Percentiles rank a stretch among this genome's conserved stretches.
These are phyloP conservation scores for Chlorella variabilis DNA, from an alignment of 163 green algal species.

Conservation along the genomic window DNA sequence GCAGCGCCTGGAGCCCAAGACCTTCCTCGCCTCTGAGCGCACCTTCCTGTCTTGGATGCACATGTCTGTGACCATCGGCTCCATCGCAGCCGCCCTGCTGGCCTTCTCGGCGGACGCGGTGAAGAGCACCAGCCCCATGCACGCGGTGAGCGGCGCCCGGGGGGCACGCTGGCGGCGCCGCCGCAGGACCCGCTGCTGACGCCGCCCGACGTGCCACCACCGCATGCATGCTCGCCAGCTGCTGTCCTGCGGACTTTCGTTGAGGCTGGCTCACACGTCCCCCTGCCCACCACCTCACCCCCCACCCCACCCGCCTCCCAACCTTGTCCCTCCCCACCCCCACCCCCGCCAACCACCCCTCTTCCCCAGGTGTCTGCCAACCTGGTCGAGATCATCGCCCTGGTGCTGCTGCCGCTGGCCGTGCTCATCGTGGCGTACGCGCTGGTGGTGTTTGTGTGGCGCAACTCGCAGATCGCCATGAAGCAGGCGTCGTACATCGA, in stretches of 20 bases:
- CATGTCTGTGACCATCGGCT: slow-evolving; percentile 67
- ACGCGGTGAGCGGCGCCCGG: neutral
- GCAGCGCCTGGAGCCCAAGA: slow-evolving; percentile 57
- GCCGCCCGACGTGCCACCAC: too few species aligned
- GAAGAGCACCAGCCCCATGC: slow-evolving; percentile 35
- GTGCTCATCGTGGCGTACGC: slow-evolving; percentile 80
- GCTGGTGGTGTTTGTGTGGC: slow-evolving; percentile 87
- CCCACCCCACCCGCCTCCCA: too few species aligned
- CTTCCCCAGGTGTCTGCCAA: slow-evolving; percentile 34
- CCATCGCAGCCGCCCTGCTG: slow-evolving; percentile 62
- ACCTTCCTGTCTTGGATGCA: slow-evolving; percentile 76
- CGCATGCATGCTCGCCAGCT: too few species aligned
- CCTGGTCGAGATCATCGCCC: slow-evolving; percentile 83
- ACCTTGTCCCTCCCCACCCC: too few species aligned
- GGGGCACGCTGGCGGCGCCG: too few species aligned
- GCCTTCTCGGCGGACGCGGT: slow-evolving; percentile 45
- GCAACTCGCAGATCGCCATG: slow-evolving; percentile 74
- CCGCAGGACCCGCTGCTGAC: too few species aligned
- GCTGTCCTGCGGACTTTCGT: too few species aligned
- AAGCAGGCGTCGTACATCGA: slow-evolving; percentile 66
- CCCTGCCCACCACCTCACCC: too few species aligned
- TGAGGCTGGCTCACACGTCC: too few species aligned
- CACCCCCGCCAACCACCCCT: too few species aligned
- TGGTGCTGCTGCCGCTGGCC: slow-evolving; percentile 90
- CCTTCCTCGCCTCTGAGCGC: slow-evolving; percentile 70